Evolutionary conservation across 2,329 filamentous ascomycete species (phyloP).

Genomic region (Ceratocystis eucalypticola): DNA sequence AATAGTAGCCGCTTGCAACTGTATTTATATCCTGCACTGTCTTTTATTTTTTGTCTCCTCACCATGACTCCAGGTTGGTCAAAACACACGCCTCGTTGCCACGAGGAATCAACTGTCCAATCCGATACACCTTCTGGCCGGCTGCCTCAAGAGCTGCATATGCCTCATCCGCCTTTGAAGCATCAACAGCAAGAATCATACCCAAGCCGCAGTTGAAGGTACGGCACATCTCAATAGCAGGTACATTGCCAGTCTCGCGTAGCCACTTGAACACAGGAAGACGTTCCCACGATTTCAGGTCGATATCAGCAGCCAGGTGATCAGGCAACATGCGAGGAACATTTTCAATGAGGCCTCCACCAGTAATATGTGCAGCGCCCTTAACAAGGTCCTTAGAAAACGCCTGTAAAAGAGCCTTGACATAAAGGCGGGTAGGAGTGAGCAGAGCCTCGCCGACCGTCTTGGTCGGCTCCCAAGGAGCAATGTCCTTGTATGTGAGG

Average conservation of each 20-base stretch:
- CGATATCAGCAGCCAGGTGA: conserved; percentile 65
- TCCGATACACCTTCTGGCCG: conserved; percentile 63
- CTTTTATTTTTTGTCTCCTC: not conserved
- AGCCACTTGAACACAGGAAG: conserved; percentile 80
- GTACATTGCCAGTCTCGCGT: conserved; percentile 57
- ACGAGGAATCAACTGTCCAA: conserved; percentile 57
- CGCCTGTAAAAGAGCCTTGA: conserved; percentile 61
- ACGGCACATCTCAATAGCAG: conserved; percentile 66
- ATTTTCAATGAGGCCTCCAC: conserved; percentile 85
- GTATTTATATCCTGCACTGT: no score
- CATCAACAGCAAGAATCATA: conserved; percentile 75
- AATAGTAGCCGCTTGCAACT: not conserved
- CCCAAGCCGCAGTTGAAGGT: conserved; percentile 93
- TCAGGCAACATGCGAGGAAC: conserved; percentile 83
- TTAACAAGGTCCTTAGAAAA: conserved; percentile 55
- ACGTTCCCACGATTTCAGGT: conserved; percentile 61
- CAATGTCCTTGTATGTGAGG: conserved; percentile 55
- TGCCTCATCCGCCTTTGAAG: conserved; percentile 48
- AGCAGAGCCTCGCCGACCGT: conserved; percentile 65
- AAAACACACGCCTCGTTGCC: conserved; percentile 25
- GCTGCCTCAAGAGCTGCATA: conserved; percentile 45
- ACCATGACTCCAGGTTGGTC: conserved; percentile 19
- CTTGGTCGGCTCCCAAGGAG: conserved; percentile 57
- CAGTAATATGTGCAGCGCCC: conserved; percentile 93
- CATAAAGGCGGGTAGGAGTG: conserved; percentile 87